These are phyloP conservation scores for Fomitopsis schrenkii DNA, from an alignment of 1,284 basidiomycete species.

Conservation along the genomic window DNA sequence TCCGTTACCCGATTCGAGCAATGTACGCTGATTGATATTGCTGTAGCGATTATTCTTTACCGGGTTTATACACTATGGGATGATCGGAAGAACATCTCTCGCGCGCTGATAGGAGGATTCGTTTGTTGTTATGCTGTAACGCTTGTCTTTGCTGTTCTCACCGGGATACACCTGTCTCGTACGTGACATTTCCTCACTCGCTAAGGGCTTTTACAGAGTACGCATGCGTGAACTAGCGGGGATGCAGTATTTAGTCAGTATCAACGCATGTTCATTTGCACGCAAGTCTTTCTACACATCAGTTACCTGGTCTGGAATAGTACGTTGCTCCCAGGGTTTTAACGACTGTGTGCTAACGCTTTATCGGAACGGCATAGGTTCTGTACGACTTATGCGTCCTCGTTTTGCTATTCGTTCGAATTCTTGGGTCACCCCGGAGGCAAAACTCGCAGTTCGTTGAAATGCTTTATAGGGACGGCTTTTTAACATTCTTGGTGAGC, in stretches of 20 bases:
- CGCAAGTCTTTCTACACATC: not conserved
- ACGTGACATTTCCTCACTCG: too few relatives aligned
- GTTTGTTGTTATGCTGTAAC: not conserved
- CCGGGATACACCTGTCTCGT: not conserved
- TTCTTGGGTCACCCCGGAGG: not conserved
- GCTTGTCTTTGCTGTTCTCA: not conserved
- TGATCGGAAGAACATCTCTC: not conserved
- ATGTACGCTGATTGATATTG: too few relatives aligned
- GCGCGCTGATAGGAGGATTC: not conserved
- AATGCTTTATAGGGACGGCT: not conserved
- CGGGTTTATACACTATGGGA: not conserved
- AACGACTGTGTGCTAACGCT: too few relatives aligned
- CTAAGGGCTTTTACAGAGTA: not conserved
- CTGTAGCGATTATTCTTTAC: not conserved
- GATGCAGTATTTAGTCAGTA: not conserved
- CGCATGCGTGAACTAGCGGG: not conserved
- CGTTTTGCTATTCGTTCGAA: not conserved
- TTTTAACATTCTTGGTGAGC: not conserved
- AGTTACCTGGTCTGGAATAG: not conserved
- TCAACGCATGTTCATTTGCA: not conserved
- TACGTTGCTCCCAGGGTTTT: not conserved
- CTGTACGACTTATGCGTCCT: not conserved
- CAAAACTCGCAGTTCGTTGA: not conserved
- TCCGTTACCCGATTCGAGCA: too few relatives aligned
- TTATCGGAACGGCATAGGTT: not conserved